phyloP scores from a whole-genome alignment of 805 yeast species.

The Pichia rugopelliculosa region DNA sequence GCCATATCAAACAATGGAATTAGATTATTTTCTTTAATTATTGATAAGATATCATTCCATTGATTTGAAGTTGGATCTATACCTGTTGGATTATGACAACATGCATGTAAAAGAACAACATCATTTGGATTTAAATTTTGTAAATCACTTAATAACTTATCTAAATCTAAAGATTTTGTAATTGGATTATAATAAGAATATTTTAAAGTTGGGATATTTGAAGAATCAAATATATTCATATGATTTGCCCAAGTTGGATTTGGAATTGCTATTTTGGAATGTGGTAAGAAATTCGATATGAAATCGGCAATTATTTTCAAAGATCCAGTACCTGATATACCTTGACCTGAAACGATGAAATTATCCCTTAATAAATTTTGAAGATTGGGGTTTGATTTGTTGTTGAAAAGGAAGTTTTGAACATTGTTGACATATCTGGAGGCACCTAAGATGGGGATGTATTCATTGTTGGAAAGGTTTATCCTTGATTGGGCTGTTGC shows the following conservation, averaged over 20 bases:
- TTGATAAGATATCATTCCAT: constrained; percentile 70
- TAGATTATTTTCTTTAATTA: constrained; percentile 48
- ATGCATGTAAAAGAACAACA: constrained; percentile 77
- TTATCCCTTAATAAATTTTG: constrained; percentile 46
- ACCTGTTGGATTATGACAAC: constrained; percentile 97
- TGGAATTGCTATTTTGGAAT: constrained; percentile 53
- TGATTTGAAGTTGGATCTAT: constrained; percentile 78
- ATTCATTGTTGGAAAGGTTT: constrained; percentile 42
- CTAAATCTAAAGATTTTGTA: constrained; percentile 50
- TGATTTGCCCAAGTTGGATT: constrained; percentile 96
- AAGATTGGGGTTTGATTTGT: constrained; percentile 25
- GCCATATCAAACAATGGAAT: constrained; percentile 89
- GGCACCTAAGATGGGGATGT: constrained; percentile 80
- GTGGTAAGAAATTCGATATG: neutral
- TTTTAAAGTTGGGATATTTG: constrained; percentile 56
- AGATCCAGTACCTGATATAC: constrained; percentile 95
- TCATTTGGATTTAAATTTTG: constrained; percentile 48
- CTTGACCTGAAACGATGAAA: constrained; percentile 76
- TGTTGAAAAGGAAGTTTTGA: constrained; percentile 55
- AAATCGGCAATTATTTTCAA: constrained; percentile 69
- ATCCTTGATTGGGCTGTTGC: constrained; percentile 37
- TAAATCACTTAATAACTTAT: constrained; percentile 55
- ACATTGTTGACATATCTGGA: constrained; percentile 60
- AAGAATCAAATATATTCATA: constrained; percentile 64
- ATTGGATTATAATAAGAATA: constrained; percentile 65